These are phyloP conservation scores for Tulasnella sp. DNA, from an alignment of 768 basidiomycete species.

Conservation along the genomic window DNA sequence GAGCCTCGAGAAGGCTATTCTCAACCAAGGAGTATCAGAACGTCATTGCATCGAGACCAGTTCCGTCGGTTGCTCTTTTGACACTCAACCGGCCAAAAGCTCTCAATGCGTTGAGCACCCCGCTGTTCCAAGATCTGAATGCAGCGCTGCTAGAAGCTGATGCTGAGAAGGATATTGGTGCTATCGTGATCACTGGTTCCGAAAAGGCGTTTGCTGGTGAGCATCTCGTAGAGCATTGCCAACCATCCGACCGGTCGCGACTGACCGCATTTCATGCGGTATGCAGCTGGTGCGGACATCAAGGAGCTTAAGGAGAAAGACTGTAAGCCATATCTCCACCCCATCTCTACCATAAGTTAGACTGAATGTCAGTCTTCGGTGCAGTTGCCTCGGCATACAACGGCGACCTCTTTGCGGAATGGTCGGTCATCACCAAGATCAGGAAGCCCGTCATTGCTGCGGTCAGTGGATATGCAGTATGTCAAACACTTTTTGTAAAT, in stretches of 20 bases:
- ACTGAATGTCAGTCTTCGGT: neutral
- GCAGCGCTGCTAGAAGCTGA: slow-evolving; percentile 27
- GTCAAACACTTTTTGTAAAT: slow-evolving; percentile 16
- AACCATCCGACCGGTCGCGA: neutral
- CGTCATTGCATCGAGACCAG: slow-evolving; percentile 18
- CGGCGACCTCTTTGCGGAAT: slow-evolving; percentile 68
- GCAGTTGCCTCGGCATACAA: slow-evolving; percentile 62
- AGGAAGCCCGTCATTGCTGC: slow-evolving; percentile 38
- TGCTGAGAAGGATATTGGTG: slow-evolving; percentile 27
- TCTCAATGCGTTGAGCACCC: slow-evolving; percentile 74
- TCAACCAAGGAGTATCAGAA: slow-evolving; percentile 3
- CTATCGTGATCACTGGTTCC: slow-evolving; percentile 35
- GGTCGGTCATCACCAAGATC: slow-evolving; percentile 39
- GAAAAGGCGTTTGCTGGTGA: slow-evolving; percentile 36
- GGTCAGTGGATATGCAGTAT: slow-evolving; percentile 35
- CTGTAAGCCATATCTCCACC: slow-evolving; percentile 27
- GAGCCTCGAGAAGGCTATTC: neutral
- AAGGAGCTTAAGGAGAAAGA: slow-evolving; percentile 35
- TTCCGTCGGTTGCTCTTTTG: slow-evolving; percentile 42
- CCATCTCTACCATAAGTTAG: neutral
- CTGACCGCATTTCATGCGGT: neutral
- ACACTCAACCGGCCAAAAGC: slow-evolving; percentile 85
- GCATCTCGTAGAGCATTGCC: neutral
- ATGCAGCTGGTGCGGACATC: slow-evolving; percentile 36
- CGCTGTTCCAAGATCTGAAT: slow-evolving; percentile 43